phyloP scores from a whole-genome alignment of 345 rosid genomes.

The Clausena lansium region DNA sequence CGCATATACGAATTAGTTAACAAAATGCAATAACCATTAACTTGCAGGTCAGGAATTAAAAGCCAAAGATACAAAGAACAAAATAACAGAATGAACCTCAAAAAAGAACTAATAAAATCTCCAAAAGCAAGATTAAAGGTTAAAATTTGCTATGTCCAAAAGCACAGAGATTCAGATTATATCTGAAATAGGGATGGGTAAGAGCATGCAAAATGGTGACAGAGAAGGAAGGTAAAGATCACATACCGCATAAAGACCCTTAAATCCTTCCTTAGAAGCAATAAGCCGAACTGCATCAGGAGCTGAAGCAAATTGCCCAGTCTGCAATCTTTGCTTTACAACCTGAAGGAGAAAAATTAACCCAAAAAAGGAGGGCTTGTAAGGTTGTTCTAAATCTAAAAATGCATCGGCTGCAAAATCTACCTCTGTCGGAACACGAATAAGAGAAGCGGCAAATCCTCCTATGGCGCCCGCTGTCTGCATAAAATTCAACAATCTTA shows the following conservation, averaged over 20 bases:
- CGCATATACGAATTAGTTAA: background rate
- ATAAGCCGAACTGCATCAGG: conserved; percentile 79
- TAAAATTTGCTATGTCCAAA: background rate
- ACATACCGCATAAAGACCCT: conserved; percentile 89
- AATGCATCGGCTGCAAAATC: background rate
- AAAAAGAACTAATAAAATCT: background rate
- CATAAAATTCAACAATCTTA: conserved; percentile 18
- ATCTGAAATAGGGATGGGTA: background rate
- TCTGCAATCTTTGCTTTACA: conserved; percentile 94
- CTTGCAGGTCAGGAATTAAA: background rate
- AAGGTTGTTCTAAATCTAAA: conserved; percentile 2
- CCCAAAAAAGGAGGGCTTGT: background rate
- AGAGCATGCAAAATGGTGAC: background rate
- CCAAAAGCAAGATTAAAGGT: conserved; percentile 1
- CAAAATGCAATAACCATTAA: conserved; percentile 4
- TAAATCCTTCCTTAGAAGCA: conserved; percentile 72
- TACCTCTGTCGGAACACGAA: conserved; percentile 98
- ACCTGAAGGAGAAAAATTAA: conserved; percentile 44
- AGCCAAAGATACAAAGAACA: background rate
- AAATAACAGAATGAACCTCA: background rate
- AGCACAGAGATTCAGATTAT: background rate
- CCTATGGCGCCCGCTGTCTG: conserved; percentile 97
- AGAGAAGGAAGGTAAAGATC: conserved; percentile 1
- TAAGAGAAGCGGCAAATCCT: conserved; percentile 88
- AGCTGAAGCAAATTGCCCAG: conserved; percentile 86